phyloP scores from a whole-genome alignment of 2,329 filamentous ascomycete genomes.

The Colletotrichum sp. region DNA sequence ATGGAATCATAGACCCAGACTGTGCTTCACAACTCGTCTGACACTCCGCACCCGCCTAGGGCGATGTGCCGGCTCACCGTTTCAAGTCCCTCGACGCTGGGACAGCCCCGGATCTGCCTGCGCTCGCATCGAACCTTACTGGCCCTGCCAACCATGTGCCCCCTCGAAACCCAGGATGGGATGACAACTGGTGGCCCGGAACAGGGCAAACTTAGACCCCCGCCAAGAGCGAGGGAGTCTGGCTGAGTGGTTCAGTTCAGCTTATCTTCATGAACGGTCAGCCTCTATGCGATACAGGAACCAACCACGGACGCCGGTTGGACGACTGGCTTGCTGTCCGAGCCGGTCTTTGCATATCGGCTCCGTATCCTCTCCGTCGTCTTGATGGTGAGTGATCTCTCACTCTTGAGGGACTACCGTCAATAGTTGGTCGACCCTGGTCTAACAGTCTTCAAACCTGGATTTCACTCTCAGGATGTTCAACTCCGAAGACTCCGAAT shows the following conservation, averaged over 20 bases:
- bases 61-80: not conserved
- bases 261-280: not conserved
- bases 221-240: not conserved
- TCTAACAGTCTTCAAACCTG: not conserved
- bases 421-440: not conserved
- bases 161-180: not conserved
- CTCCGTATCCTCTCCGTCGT: not conserved
- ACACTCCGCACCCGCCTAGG: not conserved
- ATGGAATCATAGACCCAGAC: not conserved
- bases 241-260: not conserved
- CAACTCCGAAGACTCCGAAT: not conserved
- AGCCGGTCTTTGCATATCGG: not conserved
- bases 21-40: not conserved
- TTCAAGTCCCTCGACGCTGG: conserved; percentile 5
- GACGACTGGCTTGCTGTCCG: not conserved
- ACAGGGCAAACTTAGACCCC: not conserved
- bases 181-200: conserved; percentile 3
- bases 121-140: conserved; percentile 7
- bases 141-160: not conserved
- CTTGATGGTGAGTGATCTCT: not conserved
- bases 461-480: not conserved
- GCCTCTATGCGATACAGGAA: not conserved
- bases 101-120: conserved; percentile 9
- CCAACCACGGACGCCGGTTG: not conserved
- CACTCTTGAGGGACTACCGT: not conserved